phyloP scores from a whole-genome alignment of 2,329 filamentous ascomycete genomes.

The Rhynchosporium graminicola region DNA sequence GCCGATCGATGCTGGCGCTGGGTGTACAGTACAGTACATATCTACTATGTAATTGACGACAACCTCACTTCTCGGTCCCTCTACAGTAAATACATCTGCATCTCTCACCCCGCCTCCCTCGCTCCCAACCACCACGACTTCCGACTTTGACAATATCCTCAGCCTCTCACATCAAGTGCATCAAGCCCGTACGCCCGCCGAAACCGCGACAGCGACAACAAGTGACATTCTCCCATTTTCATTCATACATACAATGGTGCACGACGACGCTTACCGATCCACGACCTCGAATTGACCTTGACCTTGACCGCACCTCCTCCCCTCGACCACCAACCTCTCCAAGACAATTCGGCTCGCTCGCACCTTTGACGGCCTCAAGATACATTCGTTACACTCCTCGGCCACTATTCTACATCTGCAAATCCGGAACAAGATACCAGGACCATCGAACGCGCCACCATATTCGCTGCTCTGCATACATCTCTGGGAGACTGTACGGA shows the following conservation, averaged over 20 bases:
- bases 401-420: background rate
- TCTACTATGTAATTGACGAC: background rate
- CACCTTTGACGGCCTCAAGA: slow-evolving; percentile 6
- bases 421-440: background rate
- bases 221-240: background rate
- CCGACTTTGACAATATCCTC: background rate
- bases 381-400: background rate
- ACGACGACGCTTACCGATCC: background rate
- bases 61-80: background rate
- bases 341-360: background rate
- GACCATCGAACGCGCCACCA: background rate
- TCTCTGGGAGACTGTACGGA: background rate
- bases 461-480: slow-evolving; percentile 1
- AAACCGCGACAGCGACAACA: background rate
- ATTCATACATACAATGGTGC: slow-evolving; percentile 7
- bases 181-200: background rate
- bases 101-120: background rate
- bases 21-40: too few species aligned
- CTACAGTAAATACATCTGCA: background rate
- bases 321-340: background rate
- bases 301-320: background rate
- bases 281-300: background rate
- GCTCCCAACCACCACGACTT: background rate
- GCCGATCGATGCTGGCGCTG: background rate
- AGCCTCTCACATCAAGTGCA: background rate